Base-by-base conservation (phyloP, 2,329 filamentous ascomycete genomes). In the Chrysoporthe deuterocubensis region DNA sequence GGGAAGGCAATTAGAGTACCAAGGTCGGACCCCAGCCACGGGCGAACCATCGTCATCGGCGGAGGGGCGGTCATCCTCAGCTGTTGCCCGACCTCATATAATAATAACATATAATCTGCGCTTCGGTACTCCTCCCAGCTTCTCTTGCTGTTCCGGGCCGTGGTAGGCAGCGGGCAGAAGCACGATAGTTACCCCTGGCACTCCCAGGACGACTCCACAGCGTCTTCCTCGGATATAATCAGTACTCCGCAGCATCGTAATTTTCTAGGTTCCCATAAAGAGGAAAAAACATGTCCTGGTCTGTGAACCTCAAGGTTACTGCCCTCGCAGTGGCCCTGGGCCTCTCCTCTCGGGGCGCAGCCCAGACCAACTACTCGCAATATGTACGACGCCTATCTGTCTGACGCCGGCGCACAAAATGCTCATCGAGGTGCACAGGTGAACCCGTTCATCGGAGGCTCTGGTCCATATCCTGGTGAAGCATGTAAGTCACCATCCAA, bases 361-460 rank as follows among this genome's bases (percentile, higher is more conserved):
- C 64, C 1, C 54, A 64, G 26, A 58, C 58, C 11, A 60, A 69
- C 42, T 69, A 67, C 14, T 69, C 67, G 5, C 64, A 67, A 63
- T 69, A 57, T n/a, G 67, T 69, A 50, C 21, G 50, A 54, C 3
- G 4, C 11, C 3, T 14, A 16, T 32, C 8, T 6, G 13, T 54
- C 26, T 13, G 42, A 8, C 18, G 21, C 3, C 9, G 8, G n/a
- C 1, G 11, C 8, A 11, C 4, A n/a, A 40, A 13, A 11, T 14
- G 0, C 40, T 21, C 32, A 50, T 6, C 4, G 40, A 37, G 16
- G 76, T 82, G 71, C 80, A 69, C 80, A 81, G 75, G 83, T 86
- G 8, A 83, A 85, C 68, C 81, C 80, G 0, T 83, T 86, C 65
- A 83, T 85, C 58, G 83, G 83, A 1, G 80, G 82, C 14, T 80